Conservation (phyloP, 2,329 filamentous ascomycete species). For the Aspergillus flavus region DNA sequence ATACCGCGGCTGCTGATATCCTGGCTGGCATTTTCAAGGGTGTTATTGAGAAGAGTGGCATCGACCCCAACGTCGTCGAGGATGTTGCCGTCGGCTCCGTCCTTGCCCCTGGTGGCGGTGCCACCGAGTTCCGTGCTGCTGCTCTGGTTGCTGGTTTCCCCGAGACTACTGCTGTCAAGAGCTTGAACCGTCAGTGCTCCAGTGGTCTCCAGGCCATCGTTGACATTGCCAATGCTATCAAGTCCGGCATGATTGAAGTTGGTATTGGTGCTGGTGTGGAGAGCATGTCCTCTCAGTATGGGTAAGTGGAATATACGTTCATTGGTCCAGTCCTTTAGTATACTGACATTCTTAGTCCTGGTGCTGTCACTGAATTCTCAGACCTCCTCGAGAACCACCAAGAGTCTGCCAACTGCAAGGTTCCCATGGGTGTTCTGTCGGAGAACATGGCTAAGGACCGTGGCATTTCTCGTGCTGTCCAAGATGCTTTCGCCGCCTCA, state of each 20-base stretch:
- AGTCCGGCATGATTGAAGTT: slow-evolving; percentile 88
- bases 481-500: slow-evolving; percentile 91
- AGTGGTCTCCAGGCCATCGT: slow-evolving; percentile 89
- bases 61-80: slow-evolving; percentile 85
- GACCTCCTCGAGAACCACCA: slow-evolving; percentile 79
- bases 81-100: slow-evolving; percentile 92
- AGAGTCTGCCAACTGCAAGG: slow-evolving; percentile 92
- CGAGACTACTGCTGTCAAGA: slow-evolving; percentile 78
- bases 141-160: slow-evolving; percentile 90
- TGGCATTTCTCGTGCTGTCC: slow-evolving; percentile 68
- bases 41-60: slow-evolving; percentile 80
- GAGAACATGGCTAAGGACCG: slow-evolving; percentile 93
- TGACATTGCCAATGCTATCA: slow-evolving; percentile 92
- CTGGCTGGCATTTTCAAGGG: slow-evolving; percentile 81
- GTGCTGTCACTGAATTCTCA: slow-evolving; percentile 89
- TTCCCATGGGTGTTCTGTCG: slow-evolving; percentile 91
- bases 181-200: slow-evolving; percentile 91
- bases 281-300: slow-evolving; percentile 93
- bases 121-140: slow-evolving; percentile 94
- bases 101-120: slow-evolving; percentile 87
- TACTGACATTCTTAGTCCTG: slow-evolving; percentile 56
- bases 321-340: not conserved
- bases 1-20: slow-evolving; percentile 84
- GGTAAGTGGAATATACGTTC: slow-evolving; percentile 54
- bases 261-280: slow-evolving; percentile 94